Percentiles rank a stretch among this genome's conserved stretches.
Conservation (phyloP, 306 rosid genomes). For the Cercis canadensis region DNA sequence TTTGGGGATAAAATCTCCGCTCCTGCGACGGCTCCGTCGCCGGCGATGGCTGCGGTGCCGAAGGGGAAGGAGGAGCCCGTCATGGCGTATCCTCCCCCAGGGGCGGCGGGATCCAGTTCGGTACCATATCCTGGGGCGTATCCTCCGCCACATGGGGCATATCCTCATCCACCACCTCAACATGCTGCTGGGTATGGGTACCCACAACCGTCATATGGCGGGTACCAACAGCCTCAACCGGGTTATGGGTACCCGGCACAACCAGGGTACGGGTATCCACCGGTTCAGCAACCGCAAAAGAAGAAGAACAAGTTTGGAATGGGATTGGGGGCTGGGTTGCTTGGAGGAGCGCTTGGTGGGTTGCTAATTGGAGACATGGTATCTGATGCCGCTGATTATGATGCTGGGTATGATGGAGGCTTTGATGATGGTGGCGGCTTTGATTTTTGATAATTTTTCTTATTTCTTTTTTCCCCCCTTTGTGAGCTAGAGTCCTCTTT, state of each 20-base stretch:
- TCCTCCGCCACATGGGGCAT: constrained; percentile 31
- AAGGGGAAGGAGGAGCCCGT: background rate
- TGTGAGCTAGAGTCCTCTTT: background rate
- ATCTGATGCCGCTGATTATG: constrained; percentile 54
- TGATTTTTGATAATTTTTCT: constrained; percentile 25
- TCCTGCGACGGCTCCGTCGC: background rate
- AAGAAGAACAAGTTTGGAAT: constrained; percentile 65
- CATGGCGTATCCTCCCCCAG: constrained; percentile 30
- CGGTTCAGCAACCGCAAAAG: constrained; percentile 44
- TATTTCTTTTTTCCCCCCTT: background rate
- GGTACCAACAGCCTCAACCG: constrained; percentile 39
- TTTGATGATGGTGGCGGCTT: constrained; percentile 48
- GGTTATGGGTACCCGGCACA: constrained; percentile 35
- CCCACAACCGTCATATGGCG: constrained; percentile 37
- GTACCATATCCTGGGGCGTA: constrained; percentile 1
- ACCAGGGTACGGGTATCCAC: constrained; percentile 53
- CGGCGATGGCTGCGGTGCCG: too few species aligned
- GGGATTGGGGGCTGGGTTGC: constrained; percentile 85
- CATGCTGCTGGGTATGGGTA: constrained; percentile 22
- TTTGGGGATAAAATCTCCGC: constrained; percentile 28
- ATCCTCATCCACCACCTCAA: constrained; percentile 19
- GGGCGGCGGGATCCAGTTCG: background rate
- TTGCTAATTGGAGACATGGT: constrained; percentile 77
- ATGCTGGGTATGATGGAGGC: constrained; percentile 52
- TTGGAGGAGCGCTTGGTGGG: constrained; percentile 83